Conservation (phyloP, 2,329 filamentous ascomycete genomes). For the Emmonsiellopsis sp. region DNA sequence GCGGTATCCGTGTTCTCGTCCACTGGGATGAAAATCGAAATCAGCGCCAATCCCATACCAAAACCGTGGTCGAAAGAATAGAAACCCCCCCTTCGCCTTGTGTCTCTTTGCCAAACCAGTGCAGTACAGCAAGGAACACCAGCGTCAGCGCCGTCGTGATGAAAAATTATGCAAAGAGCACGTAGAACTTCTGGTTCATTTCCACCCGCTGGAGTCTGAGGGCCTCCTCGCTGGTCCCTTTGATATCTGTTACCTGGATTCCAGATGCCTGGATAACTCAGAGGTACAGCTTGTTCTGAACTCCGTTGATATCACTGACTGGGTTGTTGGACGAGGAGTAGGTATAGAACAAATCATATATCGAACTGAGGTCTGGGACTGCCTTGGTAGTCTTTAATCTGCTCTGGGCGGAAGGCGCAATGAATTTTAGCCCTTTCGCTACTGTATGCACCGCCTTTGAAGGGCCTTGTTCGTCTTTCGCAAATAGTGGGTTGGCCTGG, state of each 20-base stretch:
- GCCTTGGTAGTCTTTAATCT: conserved; percentile 1
- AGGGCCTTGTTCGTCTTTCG: background rate
- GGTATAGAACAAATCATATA: conserved; percentile 4
- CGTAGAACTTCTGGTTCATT: conserved; percentile 24
- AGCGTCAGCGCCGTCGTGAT: conserved; percentile 26
- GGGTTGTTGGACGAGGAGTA: background rate
- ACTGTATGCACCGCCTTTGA: background rate
- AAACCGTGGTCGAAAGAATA: conserved; percentile 6
- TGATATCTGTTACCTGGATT: conserved; percentile 1
- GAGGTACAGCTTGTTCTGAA: background rate
- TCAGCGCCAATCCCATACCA: conserved; percentile 5
- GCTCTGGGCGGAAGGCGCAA: background rate
- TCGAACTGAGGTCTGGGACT: conserved; percentile 6
- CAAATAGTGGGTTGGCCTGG: background rate
- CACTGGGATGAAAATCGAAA: conserved; percentile 4
- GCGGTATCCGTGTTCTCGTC: background rate
- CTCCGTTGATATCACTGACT: too few relatives aligned
- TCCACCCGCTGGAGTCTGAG: conserved; percentile 1
- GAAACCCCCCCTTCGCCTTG: conserved; percentile 13
- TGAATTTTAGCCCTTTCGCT: conserved; percentile 3
- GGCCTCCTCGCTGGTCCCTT: background rate
- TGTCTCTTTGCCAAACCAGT: conserved; percentile 17
- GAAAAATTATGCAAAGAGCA: conserved; percentile 27
- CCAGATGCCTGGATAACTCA: conserved; percentile 10
- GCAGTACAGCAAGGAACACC: conserved; percentile 24